Evolutionary conservation across 441 rosid genomes (phyloP).

Genomic region (Bruguiera hainesii): DNA sequence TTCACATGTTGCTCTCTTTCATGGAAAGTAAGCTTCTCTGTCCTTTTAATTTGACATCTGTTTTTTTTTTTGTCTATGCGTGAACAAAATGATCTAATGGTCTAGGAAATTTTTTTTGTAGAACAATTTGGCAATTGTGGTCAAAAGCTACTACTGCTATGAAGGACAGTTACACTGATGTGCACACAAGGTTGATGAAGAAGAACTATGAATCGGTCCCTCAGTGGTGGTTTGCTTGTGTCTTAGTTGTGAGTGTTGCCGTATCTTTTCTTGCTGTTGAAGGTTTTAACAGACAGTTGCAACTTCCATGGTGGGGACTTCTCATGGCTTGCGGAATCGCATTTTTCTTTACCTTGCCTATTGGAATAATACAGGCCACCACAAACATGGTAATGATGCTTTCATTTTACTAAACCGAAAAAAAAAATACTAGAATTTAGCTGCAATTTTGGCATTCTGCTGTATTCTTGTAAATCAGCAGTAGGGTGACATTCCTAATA

Average conservation of each 20-base stretch:
- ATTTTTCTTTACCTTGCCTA: conserved; percentile 45
- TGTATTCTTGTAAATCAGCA: too few species aligned
- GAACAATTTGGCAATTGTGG: neutral
- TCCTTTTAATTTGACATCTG: neutral
- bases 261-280: conserved; percentile 21
- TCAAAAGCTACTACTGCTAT: neutral
- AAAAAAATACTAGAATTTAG: neutral
- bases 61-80: neutral
- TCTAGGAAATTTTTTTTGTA: neutral
- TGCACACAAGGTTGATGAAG: conserved; percentile 60
- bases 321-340: conserved; percentile 47
- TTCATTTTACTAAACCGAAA: neutral
- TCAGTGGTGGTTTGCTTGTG: conserved; percentile 51
- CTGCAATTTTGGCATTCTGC: neutral
- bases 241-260: neutral
- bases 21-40: conserved; percentile 44
- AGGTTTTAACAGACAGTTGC: conserved; percentile 28
- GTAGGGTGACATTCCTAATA: neutral
- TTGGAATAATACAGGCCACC: conserved; percentile 58
- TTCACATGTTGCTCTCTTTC: conserved; percentile 49
- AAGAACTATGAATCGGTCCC: conserved; percentile 48
- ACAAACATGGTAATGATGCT: conserved; percentile 41
- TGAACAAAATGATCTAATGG: too few species aligned
- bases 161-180: conserved; percentile 23
- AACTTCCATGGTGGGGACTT: conserved; percentile 74